phyloP scores from a whole-genome alignment of 208 protist genomes.

The Trypanosoma theileri region DNA sequence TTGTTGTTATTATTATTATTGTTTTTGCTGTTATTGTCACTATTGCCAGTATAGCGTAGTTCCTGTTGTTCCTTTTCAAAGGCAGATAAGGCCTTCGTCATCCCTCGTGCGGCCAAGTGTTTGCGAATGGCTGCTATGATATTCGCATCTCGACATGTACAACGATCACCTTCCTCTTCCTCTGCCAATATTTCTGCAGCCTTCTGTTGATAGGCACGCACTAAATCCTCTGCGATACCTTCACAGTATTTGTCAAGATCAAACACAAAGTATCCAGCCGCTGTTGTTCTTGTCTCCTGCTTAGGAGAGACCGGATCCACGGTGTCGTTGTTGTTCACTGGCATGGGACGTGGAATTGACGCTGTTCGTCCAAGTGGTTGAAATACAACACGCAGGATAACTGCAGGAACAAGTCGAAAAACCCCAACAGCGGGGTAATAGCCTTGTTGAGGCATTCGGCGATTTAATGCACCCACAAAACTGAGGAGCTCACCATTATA shows the following conservation, averaged over 20 bases:
- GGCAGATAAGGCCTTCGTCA: constrained; percentile 36
- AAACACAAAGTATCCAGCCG: constrained; percentile 32
- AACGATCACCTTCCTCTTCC: constrained; percentile 12
- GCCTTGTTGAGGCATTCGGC: constrained; percentile 19
- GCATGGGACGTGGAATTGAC: constrained; percentile 3
- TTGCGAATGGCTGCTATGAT: constrained; percentile 47
- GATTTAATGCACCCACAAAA: constrained; percentile 18
- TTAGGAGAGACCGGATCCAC: not conserved
- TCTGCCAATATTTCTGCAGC: not conserved
- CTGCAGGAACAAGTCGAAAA: constrained; percentile 33
- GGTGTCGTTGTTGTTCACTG: constrained; percentile 1
- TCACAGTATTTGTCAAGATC: constrained; percentile 32
- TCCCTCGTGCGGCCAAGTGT: constrained; percentile 51
- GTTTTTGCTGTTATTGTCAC: no score
- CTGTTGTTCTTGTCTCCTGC: constrained; percentile 7
- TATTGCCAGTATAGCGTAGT: constrained; percentile 16
- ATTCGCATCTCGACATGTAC: constrained; percentile 36
- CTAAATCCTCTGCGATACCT: constrained; percentile 22
- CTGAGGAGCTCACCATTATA: constrained; percentile 51
- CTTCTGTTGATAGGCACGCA: constrained; percentile 10
- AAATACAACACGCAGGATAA: constrained; percentile 49
- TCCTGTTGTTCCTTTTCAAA: constrained; percentile 45
- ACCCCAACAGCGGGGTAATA: constrained; percentile 71
- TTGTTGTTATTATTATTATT: no score
- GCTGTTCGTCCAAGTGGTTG: constrained; percentile 28